phyloP scores from a whole-genome alignment of 2,329 filamentous ascomycete species.

The Nemania sp. region DNA sequence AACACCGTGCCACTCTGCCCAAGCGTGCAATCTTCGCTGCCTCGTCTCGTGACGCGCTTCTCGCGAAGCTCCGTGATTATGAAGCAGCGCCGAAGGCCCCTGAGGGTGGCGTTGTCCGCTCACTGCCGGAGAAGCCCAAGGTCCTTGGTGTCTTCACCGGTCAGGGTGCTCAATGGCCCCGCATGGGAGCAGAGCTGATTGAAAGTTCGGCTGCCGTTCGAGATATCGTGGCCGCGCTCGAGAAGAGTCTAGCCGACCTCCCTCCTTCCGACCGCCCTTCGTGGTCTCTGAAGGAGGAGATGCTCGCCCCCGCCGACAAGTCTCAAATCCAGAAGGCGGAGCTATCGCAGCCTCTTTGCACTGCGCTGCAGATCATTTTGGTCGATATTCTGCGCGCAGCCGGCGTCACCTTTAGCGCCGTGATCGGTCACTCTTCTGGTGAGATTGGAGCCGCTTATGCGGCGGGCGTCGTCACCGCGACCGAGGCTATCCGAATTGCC shows the following conservation, averaged over 20 bases:
- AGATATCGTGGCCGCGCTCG: not conserved
- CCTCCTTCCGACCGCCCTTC: not conserved
- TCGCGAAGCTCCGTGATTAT: no score
- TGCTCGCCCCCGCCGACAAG: not conserved
- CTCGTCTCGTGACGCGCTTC: not conserved
- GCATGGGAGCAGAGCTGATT: conserved; percentile 34
- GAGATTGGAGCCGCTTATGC: conserved; percentile 24
- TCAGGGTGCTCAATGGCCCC: conserved; percentile 38
- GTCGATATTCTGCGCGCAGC: not conserved
- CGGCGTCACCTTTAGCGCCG: not conserved
- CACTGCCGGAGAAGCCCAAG: conserved; percentile 5
- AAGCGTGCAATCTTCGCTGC: not conserved
- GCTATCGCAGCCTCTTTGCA: not conserved
- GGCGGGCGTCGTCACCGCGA: not conserved
- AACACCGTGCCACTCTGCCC: not conserved
- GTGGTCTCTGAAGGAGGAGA: not conserved
- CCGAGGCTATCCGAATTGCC: conserved; percentile 34
- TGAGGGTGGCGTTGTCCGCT: not conserved
- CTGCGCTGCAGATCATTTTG: not conserved
- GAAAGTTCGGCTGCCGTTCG: not conserved
- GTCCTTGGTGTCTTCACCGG: conserved; percentile 35
- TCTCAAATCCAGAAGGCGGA: not conserved
- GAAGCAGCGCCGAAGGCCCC: not conserved
- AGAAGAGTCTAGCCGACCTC: not conserved
- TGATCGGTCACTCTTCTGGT: conserved; percentile 20